Conservation (phyloP, 1,139 yeast genomes). For the Pichia sp. region DNA sequence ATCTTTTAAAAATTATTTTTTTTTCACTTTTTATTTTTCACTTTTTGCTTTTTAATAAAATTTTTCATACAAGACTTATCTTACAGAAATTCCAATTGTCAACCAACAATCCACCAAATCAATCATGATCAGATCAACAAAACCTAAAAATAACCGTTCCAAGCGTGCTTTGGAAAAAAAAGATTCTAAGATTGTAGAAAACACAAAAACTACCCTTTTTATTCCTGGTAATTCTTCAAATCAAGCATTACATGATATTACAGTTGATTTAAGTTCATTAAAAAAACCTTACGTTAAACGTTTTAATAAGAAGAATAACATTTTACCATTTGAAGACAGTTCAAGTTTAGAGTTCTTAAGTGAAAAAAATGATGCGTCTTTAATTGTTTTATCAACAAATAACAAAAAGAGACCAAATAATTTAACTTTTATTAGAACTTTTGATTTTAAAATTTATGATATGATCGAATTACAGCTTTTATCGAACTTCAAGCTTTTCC, state of each 20-base stretch:
- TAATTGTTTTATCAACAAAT: constrained; percentile 73
- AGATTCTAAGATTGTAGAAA: constrained; percentile 85
- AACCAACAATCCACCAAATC: neutral
- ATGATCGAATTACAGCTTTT: constrained; percentile 85
- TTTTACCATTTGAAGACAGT: constrained; percentile 93
- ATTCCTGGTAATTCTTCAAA: constrained; percentile 84
- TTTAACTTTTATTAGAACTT: constrained; percentile 80
- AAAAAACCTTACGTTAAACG: constrained; percentile 90
- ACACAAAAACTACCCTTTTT: constrained; percentile 82
- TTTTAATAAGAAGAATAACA: constrained; percentile 79
- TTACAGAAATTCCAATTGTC: neutral
- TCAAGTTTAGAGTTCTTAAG: constrained; percentile 80
- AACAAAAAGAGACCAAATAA: constrained; percentile 94
- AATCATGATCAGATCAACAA: constrained; percentile 61
- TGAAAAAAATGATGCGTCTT: constrained; percentile 87
- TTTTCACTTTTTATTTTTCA: neutral
- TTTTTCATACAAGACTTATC: neutral
- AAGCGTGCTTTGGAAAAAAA: constrained; percentile 88
- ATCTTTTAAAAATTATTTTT: neutral
- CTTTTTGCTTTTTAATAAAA: neutral
- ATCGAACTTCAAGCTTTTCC: constrained; percentile 60
- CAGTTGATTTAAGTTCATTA: constrained; percentile 82
- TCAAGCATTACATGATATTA: constrained; percentile 77
- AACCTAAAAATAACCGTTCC: constrained; percentile 93
- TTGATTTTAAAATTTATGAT: constrained; percentile 84